A percentile compares a stretch with the other conserved stretches of the same genome.
Conservation (phyloP, 257 asterid genomes). For the Apocynum venetum region DNA sequence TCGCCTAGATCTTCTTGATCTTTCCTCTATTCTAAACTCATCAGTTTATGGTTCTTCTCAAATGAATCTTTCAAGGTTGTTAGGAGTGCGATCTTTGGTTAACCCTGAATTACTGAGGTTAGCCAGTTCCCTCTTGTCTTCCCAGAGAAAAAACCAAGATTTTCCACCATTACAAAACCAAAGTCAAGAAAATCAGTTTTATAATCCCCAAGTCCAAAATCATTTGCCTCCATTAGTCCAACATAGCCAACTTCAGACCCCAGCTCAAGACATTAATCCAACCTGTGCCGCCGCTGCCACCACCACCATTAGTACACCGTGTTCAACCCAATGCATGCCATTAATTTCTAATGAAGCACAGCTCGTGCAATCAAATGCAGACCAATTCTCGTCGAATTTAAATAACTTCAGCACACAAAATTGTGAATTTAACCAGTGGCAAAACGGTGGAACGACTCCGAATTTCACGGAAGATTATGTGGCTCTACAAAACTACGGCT, state of each 20-base stretch:
- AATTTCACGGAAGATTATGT: slow-evolving; percentile 28
- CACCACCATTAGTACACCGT: slow-evolving; percentile 1
- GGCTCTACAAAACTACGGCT: slow-evolving; percentile 31
- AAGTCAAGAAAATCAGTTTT: slow-evolving; percentile 28
- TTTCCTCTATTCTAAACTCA: slow-evolving; percentile 48
- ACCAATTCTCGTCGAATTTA: slow-evolving; percentile 18
- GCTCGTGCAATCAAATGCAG: slow-evolving; percentile 39
- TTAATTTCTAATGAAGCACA: slow-evolving; percentile 24
- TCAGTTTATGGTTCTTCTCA: slow-evolving; percentile 32
- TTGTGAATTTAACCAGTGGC: slow-evolving; percentile 40
- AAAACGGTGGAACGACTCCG: slow-evolving; percentile 24
- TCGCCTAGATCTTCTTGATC: slow-evolving; percentile 72
- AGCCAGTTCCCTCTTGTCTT: slow-evolving; percentile 46
- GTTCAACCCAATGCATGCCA: slow-evolving; percentile 4
- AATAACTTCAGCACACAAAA: slow-evolving; percentile 27
- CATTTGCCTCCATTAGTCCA: slow-evolving; percentile 30
- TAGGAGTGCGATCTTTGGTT: slow-evolving; percentile 42
- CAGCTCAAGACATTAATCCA: slow-evolving; percentile 27
- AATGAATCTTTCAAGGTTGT: slow-evolving; percentile 46
- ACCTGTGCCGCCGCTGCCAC: neutral
- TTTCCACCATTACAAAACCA: slow-evolving; percentile 20
- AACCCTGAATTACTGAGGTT: slow-evolving; percentile 54
- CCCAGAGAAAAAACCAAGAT: slow-evolving; percentile 35
- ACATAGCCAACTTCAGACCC: slow-evolving; percentile 33
- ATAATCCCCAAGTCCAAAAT: slow-evolving; percentile 18